Evolutionary conservation across 1,284 basidiomycete species (phyloP), one percentile per base, ranked within the genome.

Genomic region (Trichosporon coremiiforme): DNA sequence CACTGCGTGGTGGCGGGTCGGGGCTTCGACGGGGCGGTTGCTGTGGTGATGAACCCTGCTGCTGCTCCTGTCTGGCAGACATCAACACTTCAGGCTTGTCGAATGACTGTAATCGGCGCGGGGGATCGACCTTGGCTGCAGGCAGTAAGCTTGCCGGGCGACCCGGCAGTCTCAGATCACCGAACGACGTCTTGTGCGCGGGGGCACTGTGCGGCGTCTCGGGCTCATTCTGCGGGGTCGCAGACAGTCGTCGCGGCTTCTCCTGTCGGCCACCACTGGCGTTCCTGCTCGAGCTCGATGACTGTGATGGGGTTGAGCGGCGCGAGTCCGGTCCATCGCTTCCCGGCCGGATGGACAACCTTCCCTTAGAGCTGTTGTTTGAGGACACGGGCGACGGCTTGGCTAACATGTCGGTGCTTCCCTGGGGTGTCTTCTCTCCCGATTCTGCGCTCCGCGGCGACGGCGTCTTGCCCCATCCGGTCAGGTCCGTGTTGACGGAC

Each of bases 1-100:
- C 72, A 67, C 79, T 80, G 55, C 78, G 73, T 20, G 80, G 79
- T 50, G 81, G 81, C n/a, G 78, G 79, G 70, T 81, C 78, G 4
- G 81, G 81, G 73, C 79, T 80, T 31, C 71, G 33, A 13, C 57
- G 45, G 2, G 57, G 35, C n/a, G 68, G 47, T 22, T 6, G 47
- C 47, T 53, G 47, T 53, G 47, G 64, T 25, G 68, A 60, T 25
- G 47, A 22, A 38, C 36, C 12, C 47, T 53, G 47, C 47, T 53
- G 45, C 45, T 47, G 45, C 3, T 47, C 1, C 8, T 47, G 47
- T 22, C 22, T 33, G 65, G 29, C 38, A 2, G 63, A 33, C 17
- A n/a, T 12, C 57, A 60, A 7, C 15, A 25, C 20, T n/a, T 60
- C 57, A 6, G 57, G 29, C 29, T 60, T 31, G 57, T 60, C 57